These are phyloP conservation scores for Tulasnella sp. DNA, from an alignment of 768 basidiomycete genomes.

Conservation along the genomic window DNA sequence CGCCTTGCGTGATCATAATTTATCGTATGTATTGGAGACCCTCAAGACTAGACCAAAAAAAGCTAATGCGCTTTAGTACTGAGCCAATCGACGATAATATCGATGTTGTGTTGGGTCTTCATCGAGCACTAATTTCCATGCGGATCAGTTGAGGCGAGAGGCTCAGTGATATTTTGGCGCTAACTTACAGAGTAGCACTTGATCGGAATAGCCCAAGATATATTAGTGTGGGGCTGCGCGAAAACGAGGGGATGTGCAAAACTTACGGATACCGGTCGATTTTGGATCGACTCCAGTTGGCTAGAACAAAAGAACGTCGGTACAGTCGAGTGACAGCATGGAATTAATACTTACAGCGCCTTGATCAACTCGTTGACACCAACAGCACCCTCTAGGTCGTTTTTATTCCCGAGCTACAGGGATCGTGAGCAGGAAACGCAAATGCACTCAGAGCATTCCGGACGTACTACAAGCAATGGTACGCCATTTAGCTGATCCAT, in stretches of 20 bases:
- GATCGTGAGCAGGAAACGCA: neutral
- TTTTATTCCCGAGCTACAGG: slow-evolving; percentile 83
- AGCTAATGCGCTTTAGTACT: slow-evolving; percentile 60
- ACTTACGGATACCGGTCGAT: slow-evolving; percentile 81
- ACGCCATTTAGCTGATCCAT: slow-evolving; percentile 66
- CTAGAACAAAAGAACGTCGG: slow-evolving; percentile 37
- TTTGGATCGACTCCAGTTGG: slow-evolving; percentile 73
- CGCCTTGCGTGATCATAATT: neutral
- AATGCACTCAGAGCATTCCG: neutral
- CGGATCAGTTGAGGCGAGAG: neutral
- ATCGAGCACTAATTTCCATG: slow-evolving; percentile 73
- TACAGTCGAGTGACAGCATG: neutral
- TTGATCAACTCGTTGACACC: slow-evolving; percentile 79
- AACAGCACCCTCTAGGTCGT: slow-evolving; percentile 72
- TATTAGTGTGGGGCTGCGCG: neutral
- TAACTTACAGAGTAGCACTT: slow-evolving; percentile 74
- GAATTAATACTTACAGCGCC: slow-evolving; percentile 52
- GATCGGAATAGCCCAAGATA: neutral
- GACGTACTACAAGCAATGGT: slow-evolving; percentile 74
- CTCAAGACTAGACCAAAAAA: neutral
- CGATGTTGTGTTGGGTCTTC: slow-evolving; percentile 92
- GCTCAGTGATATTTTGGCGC: neutral
- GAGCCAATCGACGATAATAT: slow-evolving; percentile 87
- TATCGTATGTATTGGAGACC: neutral
- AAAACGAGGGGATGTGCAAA: neutral